Evolutionary conservation across 192 early-diverging fungal species (phyloP).

Genomic region (Glomus cerebriforme): DNA sequence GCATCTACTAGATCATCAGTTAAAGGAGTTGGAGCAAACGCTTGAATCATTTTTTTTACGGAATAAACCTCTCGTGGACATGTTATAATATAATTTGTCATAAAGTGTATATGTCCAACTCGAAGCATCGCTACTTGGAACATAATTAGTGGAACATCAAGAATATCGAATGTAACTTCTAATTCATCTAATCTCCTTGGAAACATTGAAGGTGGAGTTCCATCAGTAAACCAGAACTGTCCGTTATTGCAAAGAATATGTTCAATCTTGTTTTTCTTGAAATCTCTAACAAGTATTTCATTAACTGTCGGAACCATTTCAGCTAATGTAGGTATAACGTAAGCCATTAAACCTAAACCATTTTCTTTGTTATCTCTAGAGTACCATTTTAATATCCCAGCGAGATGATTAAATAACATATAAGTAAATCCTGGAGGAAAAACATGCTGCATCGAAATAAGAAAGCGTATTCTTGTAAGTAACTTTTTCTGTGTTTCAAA

Average conservation of each 20-base stretch:
- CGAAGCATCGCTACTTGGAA: conserved; percentile 53
- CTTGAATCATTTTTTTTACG: conserved; percentile 50
- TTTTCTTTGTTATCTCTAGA: conserved; percentile 46
- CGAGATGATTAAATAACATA: conserved; percentile 55
- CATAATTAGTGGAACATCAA: conserved; percentile 47
- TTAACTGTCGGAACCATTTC: conserved; percentile 55
- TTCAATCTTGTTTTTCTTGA: conserved; percentile 63
- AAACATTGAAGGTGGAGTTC: conserved; percentile 53
- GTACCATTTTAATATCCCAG: conserved; percentile 60
- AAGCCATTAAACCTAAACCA: conserved; percentile 42
- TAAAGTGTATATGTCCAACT: conserved; percentile 58
- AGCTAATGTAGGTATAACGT: conserved; percentile 49
- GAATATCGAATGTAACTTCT: conserved; percentile 34
- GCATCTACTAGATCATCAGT: background rate
- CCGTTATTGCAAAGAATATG: conserved; percentile 49
- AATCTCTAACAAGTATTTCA: conserved; percentile 52
- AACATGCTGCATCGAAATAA: conserved; percentile 49
- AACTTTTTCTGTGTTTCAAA: conserved; percentile 41
- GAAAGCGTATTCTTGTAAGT: conserved; percentile 45
- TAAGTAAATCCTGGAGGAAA: conserved; percentile 54
- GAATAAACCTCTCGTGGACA: conserved; percentile 53
- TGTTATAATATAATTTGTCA: conserved; percentile 53
- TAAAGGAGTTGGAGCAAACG: conserved; percentile 43
- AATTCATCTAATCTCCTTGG: conserved; percentile 39
- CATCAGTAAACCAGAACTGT: conserved; percentile 56